Evolutionary conservation across 805 yeast species (phyloP).

Genomic region (Clavispora phyllophila): DNA sequence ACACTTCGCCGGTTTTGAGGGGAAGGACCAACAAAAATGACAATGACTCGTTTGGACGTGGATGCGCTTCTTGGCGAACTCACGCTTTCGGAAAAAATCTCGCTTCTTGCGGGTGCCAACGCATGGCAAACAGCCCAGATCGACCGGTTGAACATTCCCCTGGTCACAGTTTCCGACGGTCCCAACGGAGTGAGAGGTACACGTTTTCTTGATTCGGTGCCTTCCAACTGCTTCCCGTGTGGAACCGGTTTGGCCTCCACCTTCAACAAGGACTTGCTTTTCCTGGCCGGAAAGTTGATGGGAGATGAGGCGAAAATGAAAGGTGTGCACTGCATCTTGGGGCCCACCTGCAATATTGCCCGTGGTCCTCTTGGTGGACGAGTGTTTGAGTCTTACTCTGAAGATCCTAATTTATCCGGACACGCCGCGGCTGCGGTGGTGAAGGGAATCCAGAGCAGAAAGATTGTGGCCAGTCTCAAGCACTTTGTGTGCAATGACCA

Average conservation of each 20-base stretch:
- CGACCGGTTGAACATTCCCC: constrained; percentile 14
- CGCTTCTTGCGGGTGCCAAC: constrained; percentile 30
- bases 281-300: constrained; percentile 48
- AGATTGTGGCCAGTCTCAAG: constrained; percentile 53
- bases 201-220: constrained; percentile 45
- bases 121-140: constrained; percentile 12
- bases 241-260: constrained; percentile 59
- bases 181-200: constrained; percentile 65
- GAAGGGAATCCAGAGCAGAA: constrained; percentile 49
- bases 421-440: constrained; percentile 46
- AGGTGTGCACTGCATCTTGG: constrained; percentile 44
- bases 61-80: constrained; percentile 25
- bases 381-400: constrained; percentile 58
- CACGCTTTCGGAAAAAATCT: constrained; percentile 31
- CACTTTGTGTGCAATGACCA: constrained; percentile 62
- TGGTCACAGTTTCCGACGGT: constrained; percentile 40
- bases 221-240: constrained; percentile 56
- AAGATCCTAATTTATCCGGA: constrained; percentile 51
- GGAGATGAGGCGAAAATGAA: constrained; percentile 51
- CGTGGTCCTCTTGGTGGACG: constrained; percentile 59
- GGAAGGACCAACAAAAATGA: too few species aligned
- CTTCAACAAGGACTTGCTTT: constrained; percentile 46
- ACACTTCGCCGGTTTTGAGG: too few species aligned
- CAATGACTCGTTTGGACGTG: constrained; percentile 20
- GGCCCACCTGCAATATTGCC: constrained; percentile 46